Percentiles rank a stretch among this genome's conserved stretches.
phyloP scores from a whole-genome alignment of 2,329 filamentous ascomycete species.

The Cordyceps cicadae region DNA sequence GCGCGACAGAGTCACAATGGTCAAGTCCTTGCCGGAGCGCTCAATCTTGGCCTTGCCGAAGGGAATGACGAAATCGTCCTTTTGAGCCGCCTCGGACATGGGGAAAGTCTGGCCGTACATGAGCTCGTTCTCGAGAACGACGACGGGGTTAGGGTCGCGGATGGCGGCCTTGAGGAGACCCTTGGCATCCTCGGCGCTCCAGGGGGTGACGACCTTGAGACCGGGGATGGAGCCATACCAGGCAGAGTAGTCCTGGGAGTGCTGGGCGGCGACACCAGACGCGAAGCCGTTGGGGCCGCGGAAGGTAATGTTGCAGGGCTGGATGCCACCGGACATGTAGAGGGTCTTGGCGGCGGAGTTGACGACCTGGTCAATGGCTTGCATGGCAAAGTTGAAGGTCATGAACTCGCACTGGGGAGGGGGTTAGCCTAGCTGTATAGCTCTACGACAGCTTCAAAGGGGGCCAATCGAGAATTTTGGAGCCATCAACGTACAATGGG shows the following conservation, averaged over 20 bases:
- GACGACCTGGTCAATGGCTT: conserved; percentile 98
- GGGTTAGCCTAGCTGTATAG: conserved; percentile 1
- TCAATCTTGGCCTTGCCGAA: conserved; percentile 99
- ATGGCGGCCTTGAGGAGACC: conserved; percentile 96
- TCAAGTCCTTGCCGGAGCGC: conserved; percentile 89
- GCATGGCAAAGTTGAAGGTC: conserved; percentile 99
- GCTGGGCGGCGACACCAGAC: conserved; percentile 88
- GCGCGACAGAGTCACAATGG: conserved; percentile 88
- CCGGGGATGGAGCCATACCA: conserved; percentile 99
- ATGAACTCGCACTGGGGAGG: conserved; percentile 84
- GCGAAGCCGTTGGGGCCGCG: conserved; percentile 98
- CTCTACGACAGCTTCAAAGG: background rate
- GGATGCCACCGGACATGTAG: conserved; percentile 99
- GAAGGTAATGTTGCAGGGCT: conserved; percentile 99
- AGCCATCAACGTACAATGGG: conserved; percentile 65
- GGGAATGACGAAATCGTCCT: conserved; percentile 91
- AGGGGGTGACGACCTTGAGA: conserved; percentile 92
- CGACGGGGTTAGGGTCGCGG: conserved; percentile 93
- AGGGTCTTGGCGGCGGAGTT: conserved; percentile 99
- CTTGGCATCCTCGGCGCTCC: conserved; percentile 97
- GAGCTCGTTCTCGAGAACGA: conserved; percentile 79
- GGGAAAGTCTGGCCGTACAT: conserved; percentile 94
- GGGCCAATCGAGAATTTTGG: background rate
- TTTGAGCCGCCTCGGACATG: conserved; percentile 94
- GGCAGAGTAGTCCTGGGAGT: conserved; percentile 96